A percentile compares a stretch with the other conserved stretches of the same genome.
These are phyloP conservation scores for Chara braunii DNA, from an alignment of 139 green algal genomes.

Conservation along the genomic window DNA sequence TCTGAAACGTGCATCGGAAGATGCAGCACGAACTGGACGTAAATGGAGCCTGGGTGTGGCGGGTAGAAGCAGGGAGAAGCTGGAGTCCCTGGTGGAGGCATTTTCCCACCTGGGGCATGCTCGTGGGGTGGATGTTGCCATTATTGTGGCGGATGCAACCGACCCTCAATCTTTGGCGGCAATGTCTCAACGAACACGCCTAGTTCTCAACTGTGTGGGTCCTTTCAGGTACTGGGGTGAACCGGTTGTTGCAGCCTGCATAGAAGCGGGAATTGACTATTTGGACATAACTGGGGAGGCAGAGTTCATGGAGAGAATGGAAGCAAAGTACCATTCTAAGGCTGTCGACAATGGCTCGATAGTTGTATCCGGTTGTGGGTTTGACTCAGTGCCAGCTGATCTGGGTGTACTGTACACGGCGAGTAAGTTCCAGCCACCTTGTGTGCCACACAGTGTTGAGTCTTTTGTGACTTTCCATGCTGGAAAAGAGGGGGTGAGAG, in stretches of 20 bases:
- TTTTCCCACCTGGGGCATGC: too few relatives aligned
- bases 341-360: constrained; percentile 46
- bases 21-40: neutral
- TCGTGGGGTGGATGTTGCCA: constrained; percentile 4
- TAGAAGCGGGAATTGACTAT: constrained; percentile 68
- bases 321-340: constrained; percentile 47
- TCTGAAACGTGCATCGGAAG: neutral
- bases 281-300: constrained; percentile 68
- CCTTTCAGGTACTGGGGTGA: constrained; percentile 60
- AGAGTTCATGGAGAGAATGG: constrained; percentile 45
- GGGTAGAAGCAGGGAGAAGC: neutral
- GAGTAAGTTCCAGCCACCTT: constrained; percentile 10
- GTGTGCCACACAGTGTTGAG: constrained; percentile 1
- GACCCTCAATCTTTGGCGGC: constrained; percentile 51
- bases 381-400: constrained; percentile 79
- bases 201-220: constrained; percentile 65
- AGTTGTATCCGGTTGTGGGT: constrained; percentile 75
- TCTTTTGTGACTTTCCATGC: constrained; percentile 19
- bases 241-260: constrained; percentile 62
- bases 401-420: constrained; percentile 47
- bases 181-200: constrained; percentile 49
- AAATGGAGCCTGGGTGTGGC: constrained; percentile 1
- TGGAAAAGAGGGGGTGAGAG: neutral
- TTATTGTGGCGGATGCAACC: constrained; percentile 27
- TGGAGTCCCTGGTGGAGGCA: constrained; percentile 1